Base-by-base conservation (phyloP, 441 rosid species). In the Brassica hybrid region DNA sequence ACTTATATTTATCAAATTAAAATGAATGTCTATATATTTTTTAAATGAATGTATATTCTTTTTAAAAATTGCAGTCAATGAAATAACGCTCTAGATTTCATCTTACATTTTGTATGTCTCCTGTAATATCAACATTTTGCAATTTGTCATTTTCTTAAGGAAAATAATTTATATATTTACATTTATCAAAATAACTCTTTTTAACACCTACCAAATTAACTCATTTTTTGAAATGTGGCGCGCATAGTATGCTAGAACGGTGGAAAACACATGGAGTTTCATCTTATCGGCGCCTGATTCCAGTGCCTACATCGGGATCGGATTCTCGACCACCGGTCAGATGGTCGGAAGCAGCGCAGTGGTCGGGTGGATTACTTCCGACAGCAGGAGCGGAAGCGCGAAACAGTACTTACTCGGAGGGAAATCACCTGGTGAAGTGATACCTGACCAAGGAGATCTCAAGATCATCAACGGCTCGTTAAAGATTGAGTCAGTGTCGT, bases 291-390 rank as follows among this genome's bases (percentile, higher is more conserved):
- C 91, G 0, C 93, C 91, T 0, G 80, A 79, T 30, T 19, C 84
- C 5, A 80, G 80, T 54, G 69, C 85, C 9, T 92, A 34, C 68
- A 64, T 90, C 4, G 98, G 84, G 7, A 86, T 92, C 43, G 98
- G 97, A 32, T 94, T 94, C 82, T 94, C 98, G 4, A 72, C 65
- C 69, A 66, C 32, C 69, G 91, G 90, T 0, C 1, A 0, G 52
- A 94, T 94, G 98, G 80, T 82, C 6, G 94, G 96, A 19, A 85
- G 92, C 1, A 92, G 91, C 68, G 97, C 98, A 1, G 27, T 94
- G 62, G 98, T 92, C 12, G 98, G 96, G 7, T 94, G 96, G 97
- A 10, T 88, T 21, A 79, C 92, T 5, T 18, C 81, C 0, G 79
- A 66, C 30, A 85, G 92, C 2, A 1, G 52, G 1, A 18, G 18